phyloP scores from a whole-genome alignment of 2,329 filamentous ascomycete genomes.

The Colletotrichum lupini region DNA sequence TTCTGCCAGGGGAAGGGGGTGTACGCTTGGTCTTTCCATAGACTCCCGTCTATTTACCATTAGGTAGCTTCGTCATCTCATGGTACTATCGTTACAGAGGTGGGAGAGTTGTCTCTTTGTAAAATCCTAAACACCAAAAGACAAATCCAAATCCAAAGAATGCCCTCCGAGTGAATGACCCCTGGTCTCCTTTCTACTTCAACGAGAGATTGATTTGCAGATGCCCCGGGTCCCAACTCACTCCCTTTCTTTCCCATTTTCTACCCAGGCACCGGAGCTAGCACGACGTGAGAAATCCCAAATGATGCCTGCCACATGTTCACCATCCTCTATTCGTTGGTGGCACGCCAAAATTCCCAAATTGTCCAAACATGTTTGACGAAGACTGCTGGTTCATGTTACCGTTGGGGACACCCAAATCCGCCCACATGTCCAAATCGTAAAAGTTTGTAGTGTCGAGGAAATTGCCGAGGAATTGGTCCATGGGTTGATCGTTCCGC shows the following conservation, averaged over 20 bases:
- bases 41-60: slow-evolving; percentile 26
- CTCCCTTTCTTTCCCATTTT: neutral
- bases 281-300: neutral
- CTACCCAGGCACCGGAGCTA: neutral
- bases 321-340: slow-evolving; percentile 34
- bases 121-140: slow-evolving; percentile 18
- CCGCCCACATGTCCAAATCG: slow-evolving; percentile 59
- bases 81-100: slow-evolving; percentile 31
- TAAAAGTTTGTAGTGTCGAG: slow-evolving; percentile 53
- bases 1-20: neutral
- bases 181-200: neutral
- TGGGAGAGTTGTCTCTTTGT: slow-evolving; percentile 28
- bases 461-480: slow-evolving; percentile 57
- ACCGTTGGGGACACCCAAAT: slow-evolving; percentile 30
- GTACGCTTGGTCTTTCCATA: neutral
- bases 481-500: slow-evolving; percentile 45
- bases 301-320: neutral
- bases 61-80: slow-evolving; percentile 31
- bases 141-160: slow-evolving; percentile 2
- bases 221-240: neutral
- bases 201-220: neutral
- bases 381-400: slow-evolving; percentile 28
- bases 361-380: slow-evolving; percentile 31
- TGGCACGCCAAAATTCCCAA: slow-evolving; percentile 35
- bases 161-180: neutral